A percentile compares a stretch with the other conserved stretches of the same genome.
phyloP scores from a whole-genome alignment of 2,329 filamentous ascomycete species.

The Fusarium devonianum region DNA sequence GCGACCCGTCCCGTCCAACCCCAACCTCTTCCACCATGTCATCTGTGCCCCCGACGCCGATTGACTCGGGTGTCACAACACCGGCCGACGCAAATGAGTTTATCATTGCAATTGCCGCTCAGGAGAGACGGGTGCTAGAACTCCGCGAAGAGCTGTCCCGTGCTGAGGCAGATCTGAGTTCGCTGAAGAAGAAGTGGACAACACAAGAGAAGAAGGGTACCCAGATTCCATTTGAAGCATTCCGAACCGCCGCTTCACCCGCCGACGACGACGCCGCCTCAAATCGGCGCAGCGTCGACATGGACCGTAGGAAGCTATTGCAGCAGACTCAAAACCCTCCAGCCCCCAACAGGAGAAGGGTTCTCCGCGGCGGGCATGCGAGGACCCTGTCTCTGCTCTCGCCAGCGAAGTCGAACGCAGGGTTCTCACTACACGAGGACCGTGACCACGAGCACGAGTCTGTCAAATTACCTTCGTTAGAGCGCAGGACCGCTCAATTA shows the following conservation, averaged over 20 bases:
- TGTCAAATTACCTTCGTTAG: constrained; percentile 39
- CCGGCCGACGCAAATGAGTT: constrained; percentile 70
- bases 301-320: constrained; percentile 76
- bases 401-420: constrained; percentile 59
- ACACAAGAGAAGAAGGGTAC: constrained; percentile 79
- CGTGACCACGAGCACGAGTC: constrained; percentile 40
- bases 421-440: constrained; percentile 54
- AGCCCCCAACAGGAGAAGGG: constrained; percentile 59
- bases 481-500: constrained; percentile 46
- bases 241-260: constrained; percentile 50
- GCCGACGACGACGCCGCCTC: constrained; percentile 45
- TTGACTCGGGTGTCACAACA: constrained; percentile 52
- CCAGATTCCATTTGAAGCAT: constrained; percentile 61
- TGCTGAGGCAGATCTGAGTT: constrained; percentile 78
- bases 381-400: constrained; percentile 81
- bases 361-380: constrained; percentile 72
- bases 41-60: constrained; percentile 60
- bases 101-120: constrained; percentile 87
- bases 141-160: constrained; percentile 86
- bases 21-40: constrained; percentile 50
- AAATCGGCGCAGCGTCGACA: constrained; percentile 61
- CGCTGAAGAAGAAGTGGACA: constrained; percentile 85
- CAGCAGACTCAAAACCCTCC: constrained; percentile 56
- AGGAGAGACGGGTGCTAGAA: constrained; percentile 90
- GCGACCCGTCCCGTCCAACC: constrained; percentile 59